Percentiles rank a stretch among this genome's conserved stretches.
These are phyloP conservation scores for Diaporthe sp. DNA, from an alignment of 2,329 filamentous ascomycete genomes.

Conservation along the genomic window DNA sequence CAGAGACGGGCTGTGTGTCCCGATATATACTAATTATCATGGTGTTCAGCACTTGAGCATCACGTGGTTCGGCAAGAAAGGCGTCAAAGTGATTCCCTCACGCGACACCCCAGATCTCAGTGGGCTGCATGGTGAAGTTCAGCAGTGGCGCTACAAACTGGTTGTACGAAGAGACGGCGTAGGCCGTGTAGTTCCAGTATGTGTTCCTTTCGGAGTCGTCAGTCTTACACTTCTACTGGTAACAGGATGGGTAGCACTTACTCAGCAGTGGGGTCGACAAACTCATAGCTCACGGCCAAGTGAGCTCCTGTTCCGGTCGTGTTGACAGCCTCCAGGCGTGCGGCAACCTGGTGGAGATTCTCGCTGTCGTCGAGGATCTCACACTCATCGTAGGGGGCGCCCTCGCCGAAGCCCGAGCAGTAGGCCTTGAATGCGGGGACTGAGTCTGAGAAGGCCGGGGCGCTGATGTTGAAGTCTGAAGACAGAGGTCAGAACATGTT, in stretches of 20 bases:
- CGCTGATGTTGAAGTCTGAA: constrained; percentile 29
- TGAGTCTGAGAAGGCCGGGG: constrained; percentile 14
- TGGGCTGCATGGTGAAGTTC: constrained; percentile 17
- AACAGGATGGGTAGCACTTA: background rate
- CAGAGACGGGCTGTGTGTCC: background rate
- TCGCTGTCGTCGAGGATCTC: constrained; percentile 10
- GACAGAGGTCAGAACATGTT: background rate
- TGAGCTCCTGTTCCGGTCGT: constrained; percentile 25
- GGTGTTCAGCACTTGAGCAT: constrained; percentile 27
- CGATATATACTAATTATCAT: background rate
- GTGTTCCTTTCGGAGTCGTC: background rate
- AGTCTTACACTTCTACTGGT: background rate
- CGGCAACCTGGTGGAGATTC: constrained; percentile 16
- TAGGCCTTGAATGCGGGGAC: constrained; percentile 9
- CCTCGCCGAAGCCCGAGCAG: constrained; percentile 28
- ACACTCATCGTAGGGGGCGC: constrained; percentile 16
- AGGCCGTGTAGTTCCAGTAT: constrained; percentile 32
- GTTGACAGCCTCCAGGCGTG: constrained; percentile 29
- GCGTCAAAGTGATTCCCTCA: background rate
- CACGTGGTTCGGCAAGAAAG: background rate
- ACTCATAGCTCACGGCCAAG: constrained; percentile 32
- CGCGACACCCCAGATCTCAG: constrained; percentile 30
- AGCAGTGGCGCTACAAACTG: background rate
- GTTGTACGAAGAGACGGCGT: constrained; percentile 6
- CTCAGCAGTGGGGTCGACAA: constrained; percentile 15